A percentile compares a stretch with the other conserved stretches of the same genome.
Conservation (phyloP, 225 moss, liverwort and hornwort genomes). For the Pleurozium schreberi region DNA sequence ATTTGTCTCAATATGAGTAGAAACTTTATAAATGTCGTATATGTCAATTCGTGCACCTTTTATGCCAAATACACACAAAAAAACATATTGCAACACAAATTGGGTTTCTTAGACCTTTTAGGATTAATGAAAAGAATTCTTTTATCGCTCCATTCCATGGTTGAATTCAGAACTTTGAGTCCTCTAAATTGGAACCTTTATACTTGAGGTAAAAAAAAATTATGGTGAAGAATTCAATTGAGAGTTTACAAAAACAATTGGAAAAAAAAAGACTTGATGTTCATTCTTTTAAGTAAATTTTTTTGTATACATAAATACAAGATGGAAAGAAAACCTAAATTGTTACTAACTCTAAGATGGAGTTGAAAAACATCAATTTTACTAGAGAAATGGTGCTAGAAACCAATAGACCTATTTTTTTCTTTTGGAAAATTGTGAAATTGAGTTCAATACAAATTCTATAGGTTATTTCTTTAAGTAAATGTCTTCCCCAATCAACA, state of each 20-base stretch:
- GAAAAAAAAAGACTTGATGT: background rate
- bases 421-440: background rate
- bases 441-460: too few species aligned
- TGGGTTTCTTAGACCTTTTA: fast-evolving
- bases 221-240: too few species aligned
- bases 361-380: background rate
- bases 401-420: background rate
- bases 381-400: fast-evolving
- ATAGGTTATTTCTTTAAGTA: background rate
- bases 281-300: too few species aligned
- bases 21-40: background rate
- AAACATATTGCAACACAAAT: background rate
- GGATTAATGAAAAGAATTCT: background rate
- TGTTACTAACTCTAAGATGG: background rate
- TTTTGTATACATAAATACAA: fast-evolving
- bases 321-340: background rate
- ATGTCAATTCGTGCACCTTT: background rate
- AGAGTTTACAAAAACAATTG: background rate
- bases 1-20: fast-evolving
- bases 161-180: background rate
- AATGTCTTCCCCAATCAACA: too few species aligned
- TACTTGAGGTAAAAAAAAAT: background rate
- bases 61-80: background rate
- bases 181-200: background rate
- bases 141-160: too few species aligned